Evolutionary conservation across 345 rosid species (phyloP).

Genomic region (Theobroma cacao): DNA sequence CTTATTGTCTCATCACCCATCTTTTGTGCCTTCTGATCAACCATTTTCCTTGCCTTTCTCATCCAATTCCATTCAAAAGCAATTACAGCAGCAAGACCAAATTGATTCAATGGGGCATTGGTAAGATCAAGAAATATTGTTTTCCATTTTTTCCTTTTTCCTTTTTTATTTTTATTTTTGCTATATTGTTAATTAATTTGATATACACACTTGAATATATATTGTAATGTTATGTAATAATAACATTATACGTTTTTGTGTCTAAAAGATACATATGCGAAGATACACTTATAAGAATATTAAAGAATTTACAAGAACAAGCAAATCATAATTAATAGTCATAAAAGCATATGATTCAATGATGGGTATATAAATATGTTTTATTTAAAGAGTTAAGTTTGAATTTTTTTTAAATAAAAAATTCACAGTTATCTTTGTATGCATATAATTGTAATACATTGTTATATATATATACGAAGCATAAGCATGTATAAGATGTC

Average conservation of each 20-base stretch:
- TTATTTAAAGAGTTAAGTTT: no score
- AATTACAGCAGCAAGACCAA: conserved; percentile 61
- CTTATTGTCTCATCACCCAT: conserved; percentile 38
- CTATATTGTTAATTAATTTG: neutral
- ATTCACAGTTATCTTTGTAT: no score
- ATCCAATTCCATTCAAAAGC: conserved; percentile 55
- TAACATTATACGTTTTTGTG: neutral
- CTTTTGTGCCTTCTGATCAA: conserved; percentile 40
- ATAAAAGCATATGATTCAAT: no score
- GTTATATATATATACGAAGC: no score
- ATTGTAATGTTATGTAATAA: conserved; percentile 7
- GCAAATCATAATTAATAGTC: no score
- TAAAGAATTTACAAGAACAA: no score
- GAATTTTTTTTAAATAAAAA: no score
- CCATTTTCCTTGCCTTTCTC: conserved; percentile 55
- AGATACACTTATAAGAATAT: no score
- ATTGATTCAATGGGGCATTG: conserved; percentile 49
- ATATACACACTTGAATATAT: neutral
- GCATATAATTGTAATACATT: no score
- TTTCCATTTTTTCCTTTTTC: neutral
- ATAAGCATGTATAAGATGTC: no score
- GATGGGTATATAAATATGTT: no score
- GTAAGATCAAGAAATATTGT: conserved; percentile 19
- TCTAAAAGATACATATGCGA: no score
- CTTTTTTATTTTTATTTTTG: neutral